Evolutionary conservation across 306 rosid genomes (phyloP).

Genomic region (Calophaca sinica): DNA sequence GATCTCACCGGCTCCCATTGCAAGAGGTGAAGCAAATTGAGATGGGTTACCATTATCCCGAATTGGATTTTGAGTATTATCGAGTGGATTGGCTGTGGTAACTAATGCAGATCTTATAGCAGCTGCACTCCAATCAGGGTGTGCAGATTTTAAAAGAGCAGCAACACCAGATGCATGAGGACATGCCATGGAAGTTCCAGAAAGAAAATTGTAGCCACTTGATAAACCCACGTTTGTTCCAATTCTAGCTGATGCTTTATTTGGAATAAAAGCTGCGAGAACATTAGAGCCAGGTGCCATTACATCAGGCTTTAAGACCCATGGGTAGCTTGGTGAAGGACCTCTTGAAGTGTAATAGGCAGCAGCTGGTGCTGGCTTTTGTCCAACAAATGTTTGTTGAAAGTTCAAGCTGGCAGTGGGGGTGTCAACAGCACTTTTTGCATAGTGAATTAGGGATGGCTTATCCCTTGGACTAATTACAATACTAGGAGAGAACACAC

Average conservation of each 20-base stretch:
- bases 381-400: constrained; percentile 51
- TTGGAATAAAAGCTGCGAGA: constrained; percentile 58
- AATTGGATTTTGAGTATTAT: constrained; percentile 46
- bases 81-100: constrained; percentile 58
- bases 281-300: constrained; percentile 65
- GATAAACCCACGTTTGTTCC: constrained; percentile 44
- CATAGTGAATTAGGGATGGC: constrained; percentile 42
- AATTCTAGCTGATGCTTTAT: constrained; percentile 11
- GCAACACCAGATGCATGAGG: constrained; percentile 65
- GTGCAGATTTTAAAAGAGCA: constrained; percentile 53
- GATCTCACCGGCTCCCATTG: constrained; percentile 68
- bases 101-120: constrained; percentile 60
- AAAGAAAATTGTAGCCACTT: constrained; percentile 46
- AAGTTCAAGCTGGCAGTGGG: constrained; percentile 49
- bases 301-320: constrained; percentile 61
- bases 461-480: constrained; percentile 52
- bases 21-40: constrained; percentile 57
- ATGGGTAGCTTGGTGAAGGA: constrained; percentile 50
- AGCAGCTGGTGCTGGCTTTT: constrained; percentile 57
- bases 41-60: constrained; percentile 35
- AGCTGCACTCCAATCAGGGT: constrained; percentile 64
- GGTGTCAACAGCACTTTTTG: background rate
- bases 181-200: constrained; percentile 71
- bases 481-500: constrained; percentile 45
- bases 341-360: constrained; percentile 62